Evolutionary conservation across 768 basidiomycete genomes (phyloP), one percentile per base, ranked within the genome.

Genomic region (Lentinula detonsa): DNA sequence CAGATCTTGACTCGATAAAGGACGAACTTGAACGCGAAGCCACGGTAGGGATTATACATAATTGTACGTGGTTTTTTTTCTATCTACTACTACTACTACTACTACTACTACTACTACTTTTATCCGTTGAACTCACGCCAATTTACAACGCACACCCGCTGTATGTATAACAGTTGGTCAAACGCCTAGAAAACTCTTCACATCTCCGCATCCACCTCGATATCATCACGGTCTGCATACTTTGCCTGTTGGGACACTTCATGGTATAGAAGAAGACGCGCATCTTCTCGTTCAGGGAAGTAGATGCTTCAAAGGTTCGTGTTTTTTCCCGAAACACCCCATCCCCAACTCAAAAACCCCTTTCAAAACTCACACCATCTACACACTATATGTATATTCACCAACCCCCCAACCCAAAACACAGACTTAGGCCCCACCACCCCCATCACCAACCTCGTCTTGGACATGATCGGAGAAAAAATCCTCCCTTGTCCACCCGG

Each of bases 1-100:
- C 56, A 91, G 95, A 97, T 71, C 74, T 98, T 23, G 95, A 97
- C 69, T 72, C 81, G 3, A 96, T 98, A 59, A 82, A 84, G 5
- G 90, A 97, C 69, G 87, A 93, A 50, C 76, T 93, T 7, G 92
- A 98, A 74, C 83, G 90, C 39, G 93, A 94, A 67, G 95, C 95
- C 0, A 93, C 93, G 6, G 90, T 95, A 18, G 94, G 94, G 1
- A 96, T 95, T 60, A 95, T 97, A 53, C 94, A 96, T 71, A 96
- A 96, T 64, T 98, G 92, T 91, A 65, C 42, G 82, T 68, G 39
- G 28, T 3, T 28, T 23, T 23, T 23, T 31, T 51, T 11, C 21
- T 18, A 37, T 21, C 5, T 28, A 4, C 28, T 28, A 28, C 28
- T 28, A 28, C 28, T 28, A 28, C 28, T 28, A 28, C 28, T 23